phyloP scores from a whole-genome alignment of 495 filamentous ascomycete genomes.

The Hypoxylon intermedium region DNA sequence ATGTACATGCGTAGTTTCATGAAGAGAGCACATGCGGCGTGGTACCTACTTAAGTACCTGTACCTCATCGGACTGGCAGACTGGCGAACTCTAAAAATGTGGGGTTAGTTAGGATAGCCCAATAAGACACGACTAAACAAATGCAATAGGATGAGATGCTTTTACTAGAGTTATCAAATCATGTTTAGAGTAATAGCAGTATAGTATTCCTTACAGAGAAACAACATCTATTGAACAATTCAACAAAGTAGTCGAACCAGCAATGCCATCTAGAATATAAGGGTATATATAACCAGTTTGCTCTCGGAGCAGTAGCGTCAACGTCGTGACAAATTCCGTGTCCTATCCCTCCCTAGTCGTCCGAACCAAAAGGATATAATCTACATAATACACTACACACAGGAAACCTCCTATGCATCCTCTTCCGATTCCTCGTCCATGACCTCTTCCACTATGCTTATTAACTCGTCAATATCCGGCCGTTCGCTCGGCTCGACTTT shows the following conservation, averaged over 20 bases:
- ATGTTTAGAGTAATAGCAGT: too few relatives aligned
- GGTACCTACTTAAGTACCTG: too few relatives aligned
- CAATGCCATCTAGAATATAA: neutral
- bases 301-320: constrained; percentile 28
- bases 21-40: too few relatives aligned
- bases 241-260: neutral
- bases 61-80: too few relatives aligned
- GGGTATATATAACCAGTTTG: constrained; percentile 19
- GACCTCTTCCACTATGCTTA: constrained; percentile 76
- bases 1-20: too few relatives aligned
- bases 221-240: neutral
- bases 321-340: constrained; percentile 19
- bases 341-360: constrained; percentile 22
- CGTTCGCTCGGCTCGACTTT: constrained; percentile 91
- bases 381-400: constrained; percentile 27
- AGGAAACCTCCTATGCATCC: constrained; percentile 44
- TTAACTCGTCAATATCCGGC: constrained; percentile 90
- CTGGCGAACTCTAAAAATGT: too few relatives aligned
- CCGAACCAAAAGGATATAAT: constrained; percentile 28
- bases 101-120: too few relatives aligned
- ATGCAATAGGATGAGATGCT: too few relatives aligned
- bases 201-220: too few relatives aligned
- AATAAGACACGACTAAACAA: too few relatives aligned
- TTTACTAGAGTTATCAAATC: too few relatives aligned
- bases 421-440: constrained; percentile 79